Evolutionary conservation across 2,329 filamentous ascomycete species (phyloP), one percentile per base, ranked within the genome.

Genomic region (Cladosporium colombiae): DNA sequence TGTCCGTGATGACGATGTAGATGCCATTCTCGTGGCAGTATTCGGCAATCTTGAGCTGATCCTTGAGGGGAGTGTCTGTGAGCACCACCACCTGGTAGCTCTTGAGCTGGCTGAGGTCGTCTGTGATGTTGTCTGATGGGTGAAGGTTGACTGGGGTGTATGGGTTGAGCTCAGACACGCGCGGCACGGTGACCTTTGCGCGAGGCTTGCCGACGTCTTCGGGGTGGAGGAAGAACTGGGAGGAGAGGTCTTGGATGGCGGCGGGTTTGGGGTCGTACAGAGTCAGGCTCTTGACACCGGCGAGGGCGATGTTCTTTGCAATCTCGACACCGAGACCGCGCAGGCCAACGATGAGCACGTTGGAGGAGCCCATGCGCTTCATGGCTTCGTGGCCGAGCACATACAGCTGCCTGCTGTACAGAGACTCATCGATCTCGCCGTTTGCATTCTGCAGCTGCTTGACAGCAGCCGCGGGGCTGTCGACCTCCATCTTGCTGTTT

Each of bases 301-400:
- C 95, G 73, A 99, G 89, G 67, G 95, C 95, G 75, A 99, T 92
- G 76, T 99, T 99, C 86, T 99, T 99, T 75, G 95, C 94, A 74
- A 99, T 95, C 81, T 99, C 95, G 65, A 97, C 94, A 82, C 95
- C 95, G 49, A 99, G 86, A 61, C 95, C 95, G 79, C 95, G 94
- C 71, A 98, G 83, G 70, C 95, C 95, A 68, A 94, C 91, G 65
- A 99, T 85, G 62, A 99, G 90, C 67, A 99, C 87, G 76, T 98
- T 96, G 64, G 95, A 98, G 68, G 93, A 91, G 75, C 93, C 88
- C 95, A 99, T 99, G 75, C 95, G 93, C 85, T 96, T 98, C 95
- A 99, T 99, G 71, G 95, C 88, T 78, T 90, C 88, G 76, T 90
- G 88, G 65, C 95, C 88, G 65, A 90, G 85, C 65, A 90, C 88